Evolutionary conservation across 331 rosid genomes (phyloP), one percentile per base, ranked within the genome.

Genomic region (Quercus phellos): DNA sequence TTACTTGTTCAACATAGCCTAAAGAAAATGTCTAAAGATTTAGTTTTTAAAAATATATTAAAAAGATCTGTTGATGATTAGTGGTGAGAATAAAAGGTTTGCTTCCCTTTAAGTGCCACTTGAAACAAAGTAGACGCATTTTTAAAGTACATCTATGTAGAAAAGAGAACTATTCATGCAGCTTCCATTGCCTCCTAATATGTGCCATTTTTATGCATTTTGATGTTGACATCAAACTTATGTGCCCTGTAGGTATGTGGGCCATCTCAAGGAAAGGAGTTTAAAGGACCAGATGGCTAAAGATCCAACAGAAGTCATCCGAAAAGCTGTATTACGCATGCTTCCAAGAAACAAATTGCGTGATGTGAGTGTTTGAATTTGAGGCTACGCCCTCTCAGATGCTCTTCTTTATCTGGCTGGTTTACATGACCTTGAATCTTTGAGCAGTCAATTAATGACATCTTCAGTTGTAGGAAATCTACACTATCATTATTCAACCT

Each of bases 281-380:
- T 84, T 92, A 74, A 90, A 90, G 86, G 97, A 90, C 78, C 97
- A 94, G 90, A 79, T 94, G 91, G 88, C 83, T 70, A 90, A 89
- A 78, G 99, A 94, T 76, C 97, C 99, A n/a, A 89, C 99, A 11
- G 99, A 94, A 74, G 99, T 90, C 51, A 92, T 94, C 66, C 95
- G 95, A 81, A 94, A 92, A 90, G 99, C 99, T 76, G 89, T 92
- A 54, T 61, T 88, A 42, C 99, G 99, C 72, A 94, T 94, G 99
- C 90, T 94, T 72, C 99, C 97, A 4, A 88, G 90, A 88, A 94
- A 94, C 87, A 94, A 94, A 84, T 66, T 92, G 77, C 95, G 99
- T 29, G 92, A 92, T 74, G 97, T 94, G 70, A 85, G 97, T 88
- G 66, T 70, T n/a, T 55, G 10, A 32, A 34, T 66, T 2, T 32